phyloP scores from a whole-genome alignment of 768 basidiomycete genomes.

The Rhizopogon vesiculosus region DNA sequence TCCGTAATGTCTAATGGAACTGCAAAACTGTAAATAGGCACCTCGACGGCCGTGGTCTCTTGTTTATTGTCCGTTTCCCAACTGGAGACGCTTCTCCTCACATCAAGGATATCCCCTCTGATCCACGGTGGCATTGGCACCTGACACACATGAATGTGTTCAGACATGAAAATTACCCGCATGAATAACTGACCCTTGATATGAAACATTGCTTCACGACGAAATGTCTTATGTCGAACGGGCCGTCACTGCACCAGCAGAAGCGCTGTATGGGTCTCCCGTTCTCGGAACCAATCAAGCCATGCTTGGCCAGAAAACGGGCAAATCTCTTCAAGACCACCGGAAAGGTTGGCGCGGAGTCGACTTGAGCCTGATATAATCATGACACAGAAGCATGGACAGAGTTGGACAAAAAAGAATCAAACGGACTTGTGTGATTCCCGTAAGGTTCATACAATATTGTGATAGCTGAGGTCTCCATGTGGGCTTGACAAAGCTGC shows the following conservation, averaged over 20 bases:
- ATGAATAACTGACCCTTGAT: slow-evolving; percentile 51
- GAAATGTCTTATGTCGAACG: slow-evolving; percentile 80
- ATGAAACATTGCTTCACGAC: slow-evolving; percentile 89
- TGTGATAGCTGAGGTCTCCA: slow-evolving; percentile 78
- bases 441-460: slow-evolving; percentile 87
- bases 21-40: slow-evolving; percentile 2
- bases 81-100: slow-evolving; percentile 53
- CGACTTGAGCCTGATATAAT: slow-evolving; percentile 66
- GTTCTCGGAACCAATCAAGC: slow-evolving; percentile 57
- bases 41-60: slow-evolving; percentile 9
- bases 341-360: slow-evolving; percentile 71
- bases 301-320: slow-evolving; percentile 65
- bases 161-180: background rate
- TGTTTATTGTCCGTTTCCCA: slow-evolving; percentile 26
- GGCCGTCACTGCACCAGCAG: slow-evolving; percentile 84
- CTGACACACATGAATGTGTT: slow-evolving; percentile 27
- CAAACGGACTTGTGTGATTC: slow-evolving; percentile 80
- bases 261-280: slow-evolving; percentile 57
- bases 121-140: slow-evolving; percentile 71
- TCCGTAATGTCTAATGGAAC: background rate
- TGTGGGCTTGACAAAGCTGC: slow-evolving; percentile 81
- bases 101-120: slow-evolving; percentile 68
- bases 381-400: slow-evolving; percentile 1
- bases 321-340: slow-evolving; percentile 61
- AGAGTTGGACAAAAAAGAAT: slow-evolving; percentile 3